Percentiles rank a stretch among this genome's conserved stretches.
Evolutionary conservation across 2,329 filamentous ascomycete genomes (phyloP).

Genomic region (Neofusicoccum parvum): DNA sequence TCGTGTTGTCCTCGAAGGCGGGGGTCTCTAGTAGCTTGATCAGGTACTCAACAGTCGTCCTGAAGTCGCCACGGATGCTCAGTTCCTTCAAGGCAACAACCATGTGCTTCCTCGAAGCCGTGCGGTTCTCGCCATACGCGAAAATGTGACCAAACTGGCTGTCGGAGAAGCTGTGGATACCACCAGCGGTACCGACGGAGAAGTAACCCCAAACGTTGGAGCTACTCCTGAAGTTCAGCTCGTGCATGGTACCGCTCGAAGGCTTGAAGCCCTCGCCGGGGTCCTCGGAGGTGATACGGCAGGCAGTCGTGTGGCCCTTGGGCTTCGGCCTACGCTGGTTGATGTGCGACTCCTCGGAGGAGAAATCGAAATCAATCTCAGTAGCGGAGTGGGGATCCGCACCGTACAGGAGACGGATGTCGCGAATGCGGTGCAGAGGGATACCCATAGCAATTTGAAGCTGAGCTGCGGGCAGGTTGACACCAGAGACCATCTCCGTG

Average conservation of each 20-base stretch:
- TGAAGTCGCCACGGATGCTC: conserved; percentile 99
- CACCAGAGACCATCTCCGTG: conserved; percentile 98
- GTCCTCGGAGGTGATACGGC: conserved; percentile 98
- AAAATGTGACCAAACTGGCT: conserved; percentile 99
- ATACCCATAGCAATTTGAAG: conserved; percentile 99
- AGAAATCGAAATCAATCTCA: conserved; percentile 96
- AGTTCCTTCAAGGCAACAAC: conserved; percentile 97
- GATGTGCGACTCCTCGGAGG: conserved; percentile 77
- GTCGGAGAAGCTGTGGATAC: conserved; percentile 99
- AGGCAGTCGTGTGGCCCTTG: conserved; percentile 96
- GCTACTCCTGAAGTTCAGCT: conserved; percentile 97
- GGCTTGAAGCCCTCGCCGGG: conserved; percentile 99
- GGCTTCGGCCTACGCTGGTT: conserved; percentile 87
- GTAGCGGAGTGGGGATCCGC: conserved; percentile 85
- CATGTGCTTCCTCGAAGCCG: conserved; percentile 98
- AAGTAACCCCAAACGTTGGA: conserved; percentile 99
- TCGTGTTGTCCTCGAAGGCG: conserved; percentile 98
- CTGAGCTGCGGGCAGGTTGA: conserved; percentile 95
- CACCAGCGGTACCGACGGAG: conserved; percentile 93
- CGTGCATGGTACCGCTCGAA: conserved; percentile 97
- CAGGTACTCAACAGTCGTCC: conserved; percentile 96
- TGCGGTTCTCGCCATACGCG: conserved; percentile 96
- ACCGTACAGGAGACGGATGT: conserved; percentile 94
- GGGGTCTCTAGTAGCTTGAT: conserved; percentile 99
- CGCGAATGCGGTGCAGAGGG: conserved; percentile 89